These are phyloP conservation scores for Globisporangium barbulae DNA, from an alignment of 352 stramenopile species.

Conservation along the genomic window DNA sequence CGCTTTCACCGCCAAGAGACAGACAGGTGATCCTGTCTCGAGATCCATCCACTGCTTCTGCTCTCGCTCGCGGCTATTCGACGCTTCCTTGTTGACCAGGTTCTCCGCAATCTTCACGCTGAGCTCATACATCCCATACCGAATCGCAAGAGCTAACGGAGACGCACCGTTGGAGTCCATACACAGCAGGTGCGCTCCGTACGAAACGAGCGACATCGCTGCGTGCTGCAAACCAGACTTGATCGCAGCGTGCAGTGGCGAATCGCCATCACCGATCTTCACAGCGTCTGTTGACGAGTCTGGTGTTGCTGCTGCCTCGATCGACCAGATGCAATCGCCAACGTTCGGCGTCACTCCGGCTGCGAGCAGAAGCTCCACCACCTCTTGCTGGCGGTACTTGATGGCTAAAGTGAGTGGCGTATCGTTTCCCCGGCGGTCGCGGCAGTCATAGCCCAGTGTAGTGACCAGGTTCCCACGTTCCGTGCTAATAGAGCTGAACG, in stretches of 20 bases:
- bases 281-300: not conserved
- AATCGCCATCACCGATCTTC: slow-evolving; percentile 29
- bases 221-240: slow-evolving; percentile 46
- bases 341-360: slow-evolving; percentile 32
- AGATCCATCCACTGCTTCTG: slow-evolving; percentile 40
- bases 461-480: slow-evolving; percentile 23
- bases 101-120: slow-evolving; percentile 20
- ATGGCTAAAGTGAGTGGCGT: slow-evolving; percentile 59
- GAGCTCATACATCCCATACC: slow-evolving; percentile 59
- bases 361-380: slow-evolving; percentile 41
- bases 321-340: slow-evolving; percentile 23
- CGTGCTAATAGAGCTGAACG: slow-evolving; percentile 18
- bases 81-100: not conserved
- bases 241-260: slow-evolving; percentile 56
- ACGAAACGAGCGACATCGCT: slow-evolving; percentile 38
- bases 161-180: slow-evolving; percentile 40
- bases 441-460: slow-evolving; percentile 25
- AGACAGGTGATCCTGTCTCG: slow-evolving; percentile 40
- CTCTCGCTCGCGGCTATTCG: not conserved
- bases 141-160: slow-evolving; percentile 45
- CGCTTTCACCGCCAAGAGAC: slow-evolving; percentile 47
- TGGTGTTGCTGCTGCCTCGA: not conserved
- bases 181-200: slow-evolving; percentile 40
- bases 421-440: slow-evolving; percentile 41
- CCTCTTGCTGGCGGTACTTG: slow-evolving; percentile 47